Conservation (phyloP, 2,329 filamentous ascomycete species). For the Knoxdaviesia capensis region DNA sequence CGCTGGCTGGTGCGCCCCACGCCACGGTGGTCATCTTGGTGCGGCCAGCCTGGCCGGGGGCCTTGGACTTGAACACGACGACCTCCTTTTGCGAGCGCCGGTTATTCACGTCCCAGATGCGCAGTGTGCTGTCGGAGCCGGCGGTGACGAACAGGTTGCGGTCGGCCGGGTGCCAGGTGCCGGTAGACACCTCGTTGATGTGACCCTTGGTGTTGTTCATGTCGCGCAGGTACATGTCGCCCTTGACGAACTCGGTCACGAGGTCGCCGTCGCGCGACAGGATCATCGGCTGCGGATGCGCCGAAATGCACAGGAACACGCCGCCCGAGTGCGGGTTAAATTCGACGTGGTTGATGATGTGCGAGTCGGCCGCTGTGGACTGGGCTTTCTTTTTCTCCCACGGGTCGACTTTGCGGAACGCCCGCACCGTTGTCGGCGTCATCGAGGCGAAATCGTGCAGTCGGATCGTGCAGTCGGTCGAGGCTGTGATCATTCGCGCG, state of each 20-base stretch:
- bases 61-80: conserved; percentile 85
- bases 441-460: conserved; percentile 90
- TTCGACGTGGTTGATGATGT: conserved; percentile 67
- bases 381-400: conserved; percentile 49
- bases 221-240: conserved; percentile 94
- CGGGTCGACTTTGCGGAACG: conserved; percentile 84
- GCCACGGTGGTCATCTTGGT: conserved; percentile 85
- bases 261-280: conserved; percentile 76
- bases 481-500: conserved; percentile 70
- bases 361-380: conserved; percentile 55
- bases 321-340: conserved; percentile 71
- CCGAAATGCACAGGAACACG: conserved; percentile 69
- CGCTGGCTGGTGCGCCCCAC: conserved; percentile 61
- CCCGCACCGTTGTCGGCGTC: conserved; percentile 82
- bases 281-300: conserved; percentile 77
- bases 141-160: conserved; percentile 74
- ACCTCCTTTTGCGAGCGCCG: conserved; percentile 80
- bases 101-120: conserved; percentile 94
- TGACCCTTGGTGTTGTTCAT: conserved; percentile 98
- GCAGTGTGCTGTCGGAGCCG: conserved; percentile 81
- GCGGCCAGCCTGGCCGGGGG: conserved; percentile 71
- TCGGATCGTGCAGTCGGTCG: conserved; percentile 77
- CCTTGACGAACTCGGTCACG: conserved; percentile 78
- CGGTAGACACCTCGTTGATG: conserved; percentile 74
- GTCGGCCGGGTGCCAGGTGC: conserved; percentile 78